These are phyloP conservation scores for Planoprotostelium fungivorum DNA, from an alignment of 78 protist genomes.

Conservation along the genomic window DNA sequence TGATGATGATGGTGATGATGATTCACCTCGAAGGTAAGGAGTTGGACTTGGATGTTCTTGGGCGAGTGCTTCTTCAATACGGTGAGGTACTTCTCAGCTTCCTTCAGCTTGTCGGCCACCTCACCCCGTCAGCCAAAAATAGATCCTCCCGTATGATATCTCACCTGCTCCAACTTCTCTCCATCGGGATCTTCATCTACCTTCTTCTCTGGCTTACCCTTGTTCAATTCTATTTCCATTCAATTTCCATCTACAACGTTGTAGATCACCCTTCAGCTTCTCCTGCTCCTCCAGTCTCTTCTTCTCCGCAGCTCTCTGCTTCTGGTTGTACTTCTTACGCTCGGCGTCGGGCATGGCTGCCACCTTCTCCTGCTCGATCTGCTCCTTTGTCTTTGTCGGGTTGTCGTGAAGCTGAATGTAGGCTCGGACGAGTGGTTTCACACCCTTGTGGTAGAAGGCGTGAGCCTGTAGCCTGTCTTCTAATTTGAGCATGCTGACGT, in stretches of 20 bases:
- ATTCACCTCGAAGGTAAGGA: background rate
- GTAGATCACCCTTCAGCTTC: background rate
- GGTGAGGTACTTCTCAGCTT: background rate
- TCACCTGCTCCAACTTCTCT: background rate
- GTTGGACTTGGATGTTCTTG: background rate
- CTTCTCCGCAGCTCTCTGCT: background rate
- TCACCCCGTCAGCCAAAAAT: background rate
- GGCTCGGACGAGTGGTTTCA: background rate
- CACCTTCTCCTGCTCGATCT: background rate
- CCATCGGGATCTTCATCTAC: background rate
- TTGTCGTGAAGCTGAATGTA: background rate
- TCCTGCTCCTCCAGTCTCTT: background rate
- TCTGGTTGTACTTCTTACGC: background rate
- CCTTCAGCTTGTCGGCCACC: background rate
- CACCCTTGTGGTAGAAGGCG: constrained; percentile 19
- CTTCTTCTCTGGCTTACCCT: background rate
- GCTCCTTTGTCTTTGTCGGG: background rate
- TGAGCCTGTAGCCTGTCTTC: constrained; percentile 28
- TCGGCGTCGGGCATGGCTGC: background rate
- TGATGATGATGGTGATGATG: background rate
- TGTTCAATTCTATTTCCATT: background rate
- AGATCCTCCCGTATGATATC: background rate
- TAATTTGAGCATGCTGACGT: constrained; percentile 59
- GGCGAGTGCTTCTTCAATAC: background rate
- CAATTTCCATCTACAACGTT: background rate